Base-by-base conservation (phyloP, 345 rosid species). In the Bruguiera parviflora region DNA sequence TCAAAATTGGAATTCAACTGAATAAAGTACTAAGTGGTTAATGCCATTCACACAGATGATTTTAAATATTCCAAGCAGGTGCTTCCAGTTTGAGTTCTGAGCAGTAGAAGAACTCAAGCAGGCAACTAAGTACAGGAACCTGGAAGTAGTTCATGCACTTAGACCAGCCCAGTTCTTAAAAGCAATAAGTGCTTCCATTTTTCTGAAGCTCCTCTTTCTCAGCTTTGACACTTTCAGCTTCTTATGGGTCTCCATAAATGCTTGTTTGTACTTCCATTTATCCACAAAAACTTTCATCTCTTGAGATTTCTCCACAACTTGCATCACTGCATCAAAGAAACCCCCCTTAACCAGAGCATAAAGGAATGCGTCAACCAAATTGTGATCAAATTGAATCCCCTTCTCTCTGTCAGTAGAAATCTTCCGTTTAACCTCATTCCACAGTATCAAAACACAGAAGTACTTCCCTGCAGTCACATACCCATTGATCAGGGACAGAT, bases 111-210 rank as follows among this genome's bases (percentile, higher is more conserved):
- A 31, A 25, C 55, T 46, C n/a, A 32, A 67, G 39, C 37, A 39
- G 58, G 32, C 6, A 61, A 29, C 27, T 5, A 29, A 11, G 31
- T 0, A 15, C 3, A 8, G 11, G 22, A 1, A 28, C 52, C 19
- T 21, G 9, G 20, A 31, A n/a, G 25, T 53, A 58, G 53, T 53
- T 88, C 84, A 92, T 66, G 91, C 84, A 78, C 74, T 90, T 57
- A 95, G 83, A 75, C 99, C 97, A 77, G 86, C 98, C 98, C 98
- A 95, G 74, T 88, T 92, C 89, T 92, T 92, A 85, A 92, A 95
- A 57, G 96, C 94, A 75, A 92, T 71, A 29, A 95, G 92, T 1
- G 98, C 89, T 80, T 95, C 98, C 98, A 84, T 90, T 79, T 90
- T 95, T 75, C 88, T 86, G 74, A 86, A 82, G 81, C 77, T 95